Evolutionary conservation across 1,139 yeast genomes (phyloP).

Genomic region (Meyerozyma sp.): DNA sequence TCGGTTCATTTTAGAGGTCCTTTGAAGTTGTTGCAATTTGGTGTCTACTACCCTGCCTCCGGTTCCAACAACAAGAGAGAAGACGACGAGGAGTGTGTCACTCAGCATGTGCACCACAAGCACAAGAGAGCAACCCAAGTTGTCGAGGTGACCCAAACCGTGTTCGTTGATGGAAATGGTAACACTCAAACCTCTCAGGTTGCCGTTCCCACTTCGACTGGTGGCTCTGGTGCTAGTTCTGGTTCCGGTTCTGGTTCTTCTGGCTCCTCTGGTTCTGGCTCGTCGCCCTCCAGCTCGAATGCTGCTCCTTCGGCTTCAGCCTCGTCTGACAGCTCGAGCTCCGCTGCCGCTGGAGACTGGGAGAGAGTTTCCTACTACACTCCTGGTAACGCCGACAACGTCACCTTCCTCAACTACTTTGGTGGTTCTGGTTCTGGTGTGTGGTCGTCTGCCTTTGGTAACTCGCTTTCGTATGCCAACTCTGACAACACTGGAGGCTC

Average conservation of each 20-base stretch:
- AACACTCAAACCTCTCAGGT: constrained; percentile 30
- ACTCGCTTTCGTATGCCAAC: constrained; percentile 23
- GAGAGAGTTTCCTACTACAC: constrained; percentile 20
- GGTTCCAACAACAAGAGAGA: constrained; percentile 21
- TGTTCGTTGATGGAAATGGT: constrained; percentile 56
- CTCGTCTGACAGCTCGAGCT: constrained; percentile 5
- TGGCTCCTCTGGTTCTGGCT: constrained; percentile 7
- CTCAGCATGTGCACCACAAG: constrained; percentile 52
- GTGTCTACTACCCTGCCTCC: constrained; percentile 49
- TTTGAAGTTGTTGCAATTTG: constrained; percentile 55
- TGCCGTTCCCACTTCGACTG: constrained; percentile 2
- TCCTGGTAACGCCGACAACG: constrained; percentile 19
- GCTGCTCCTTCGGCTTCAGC: constrained; percentile 5
- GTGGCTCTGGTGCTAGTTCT: constrained; percentile 2
- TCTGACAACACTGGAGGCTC: constrained; percentile 40
- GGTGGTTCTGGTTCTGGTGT: constrained; percentile 25
- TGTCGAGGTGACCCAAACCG: constrained; percentile 73
- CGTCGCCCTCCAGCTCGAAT: constrained; percentile 8
- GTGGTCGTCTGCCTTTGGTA: constrained; percentile 21
- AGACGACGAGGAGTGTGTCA: constrained; percentile 31
- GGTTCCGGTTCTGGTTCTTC: constrained; percentile 10
- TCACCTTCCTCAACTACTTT: constrained; percentile 21
- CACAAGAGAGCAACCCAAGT: constrained; percentile 58
- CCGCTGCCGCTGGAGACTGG: constrained; percentile 18
- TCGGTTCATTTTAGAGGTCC: constrained; percentile 87